Conservation (phyloP, 2,329 filamentous ascomycete species). For the Sporothrix dimorphospora region DNA sequence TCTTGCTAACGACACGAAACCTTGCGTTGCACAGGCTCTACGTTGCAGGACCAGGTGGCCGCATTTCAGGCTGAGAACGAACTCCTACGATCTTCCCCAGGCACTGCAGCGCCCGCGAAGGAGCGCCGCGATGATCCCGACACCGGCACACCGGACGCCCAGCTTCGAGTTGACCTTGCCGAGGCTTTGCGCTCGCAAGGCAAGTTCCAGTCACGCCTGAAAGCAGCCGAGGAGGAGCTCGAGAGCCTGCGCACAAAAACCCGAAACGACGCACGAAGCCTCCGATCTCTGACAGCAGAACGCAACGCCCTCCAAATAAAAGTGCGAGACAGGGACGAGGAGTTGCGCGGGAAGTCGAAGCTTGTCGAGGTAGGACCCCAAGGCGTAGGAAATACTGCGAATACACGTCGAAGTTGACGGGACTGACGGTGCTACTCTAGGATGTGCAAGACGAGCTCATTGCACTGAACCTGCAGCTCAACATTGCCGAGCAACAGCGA, state of each 20-base stretch:
- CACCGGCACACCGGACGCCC: conserved; percentile 43
- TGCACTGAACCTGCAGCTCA: conserved; percentile 82
- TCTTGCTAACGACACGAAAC: neutral
- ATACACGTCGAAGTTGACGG: neutral
- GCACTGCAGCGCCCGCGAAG: neutral
- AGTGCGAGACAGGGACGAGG: conserved; percentile 80
- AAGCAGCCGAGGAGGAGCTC: conserved; percentile 62
- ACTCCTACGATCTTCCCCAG: conserved; percentile 27
- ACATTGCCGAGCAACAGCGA: conserved; percentile 77
- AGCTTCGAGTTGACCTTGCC: conserved; percentile 70
- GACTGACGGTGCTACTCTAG: conserved; percentile 42
- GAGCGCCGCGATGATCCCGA: conserved; percentile 21
- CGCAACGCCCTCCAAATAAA: conserved; percentile 64
- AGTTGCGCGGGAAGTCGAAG: conserved; percentile 81
- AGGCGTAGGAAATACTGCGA: neutral
- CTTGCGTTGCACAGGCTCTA: conserved; percentile 55
- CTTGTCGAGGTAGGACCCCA: conserved; percentile 65
- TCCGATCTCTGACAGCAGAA: conserved; percentile 66
- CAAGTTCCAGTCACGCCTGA: conserved; percentile 66
- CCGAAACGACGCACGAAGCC: conserved; percentile 61
- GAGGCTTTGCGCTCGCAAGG: conserved; percentile 75
- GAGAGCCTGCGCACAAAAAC: conserved; percentile 62
- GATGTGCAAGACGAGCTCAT: conserved; percentile 93
- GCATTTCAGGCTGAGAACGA: conserved; percentile 62
- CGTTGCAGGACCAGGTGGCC: conserved; percentile 68